These are phyloP conservation scores for Pluteus cervinus DNA, from an alignment of 768 basidiomycete species.

Conservation along the genomic window DNA sequence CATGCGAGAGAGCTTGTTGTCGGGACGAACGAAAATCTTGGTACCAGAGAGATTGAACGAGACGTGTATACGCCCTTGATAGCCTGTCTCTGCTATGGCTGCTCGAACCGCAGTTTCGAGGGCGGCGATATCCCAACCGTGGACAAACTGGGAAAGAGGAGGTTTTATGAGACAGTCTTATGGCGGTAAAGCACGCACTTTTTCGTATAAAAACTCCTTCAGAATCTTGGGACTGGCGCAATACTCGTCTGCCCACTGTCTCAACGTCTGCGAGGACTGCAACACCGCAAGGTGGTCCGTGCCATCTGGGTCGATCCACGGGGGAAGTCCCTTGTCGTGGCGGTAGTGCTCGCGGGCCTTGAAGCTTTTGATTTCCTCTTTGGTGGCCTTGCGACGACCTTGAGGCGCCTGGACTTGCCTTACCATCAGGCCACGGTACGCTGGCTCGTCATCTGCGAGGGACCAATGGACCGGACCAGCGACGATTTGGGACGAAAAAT, in stretches of 20 bases:
- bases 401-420: slow-evolving; percentile 40
- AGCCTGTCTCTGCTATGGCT: background rate
- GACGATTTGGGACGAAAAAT: slow-evolving; percentile 29
- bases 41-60: background rate
- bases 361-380: slow-evolving; percentile 30
- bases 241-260: slow-evolving; percentile 59
- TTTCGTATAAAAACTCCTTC: slow-evolving; percentile 52
- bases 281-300: slow-evolving; percentile 8
- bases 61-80: background rate
- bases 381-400: slow-evolving; percentile 32
- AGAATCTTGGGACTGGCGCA: slow-evolving; percentile 44
- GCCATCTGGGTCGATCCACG: slow-evolving; percentile 30
- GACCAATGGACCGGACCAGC: slow-evolving; percentile 47
- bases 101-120: slow-evolving; percentile 1
- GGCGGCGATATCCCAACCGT: slow-evolving; percentile 1
- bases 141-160: background rate
- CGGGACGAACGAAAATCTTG: background rate
- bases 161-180: background rate
- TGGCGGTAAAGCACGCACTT: slow-evolving; percentile 24
- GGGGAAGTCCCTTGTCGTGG: slow-evolving; percentile 35
- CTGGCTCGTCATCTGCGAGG: slow-evolving; percentile 55
- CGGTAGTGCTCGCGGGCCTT: slow-evolving; percentile 32
- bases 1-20: slow-evolving; percentile 1
- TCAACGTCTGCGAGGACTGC: slow-evolving; percentile 25
- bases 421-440: slow-evolving; percentile 59